phyloP scores from a whole-genome alignment of 164 flowering plant genomes.

The Litsea cubeba region DNA sequence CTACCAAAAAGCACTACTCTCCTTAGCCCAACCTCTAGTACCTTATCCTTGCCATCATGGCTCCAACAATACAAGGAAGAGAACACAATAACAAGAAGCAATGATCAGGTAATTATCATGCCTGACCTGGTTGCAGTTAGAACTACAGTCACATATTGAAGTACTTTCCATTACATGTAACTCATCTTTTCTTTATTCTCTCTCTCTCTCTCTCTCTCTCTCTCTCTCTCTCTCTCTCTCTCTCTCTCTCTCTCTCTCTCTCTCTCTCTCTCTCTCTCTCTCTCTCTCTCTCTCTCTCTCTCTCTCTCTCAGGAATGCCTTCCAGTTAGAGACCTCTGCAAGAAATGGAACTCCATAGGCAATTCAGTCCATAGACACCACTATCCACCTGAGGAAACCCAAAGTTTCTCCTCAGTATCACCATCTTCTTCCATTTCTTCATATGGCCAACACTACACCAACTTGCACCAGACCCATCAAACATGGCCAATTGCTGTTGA shows the following conservation, averaged over 20 bases:
- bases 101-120: conserved; percentile 45
- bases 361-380: conserved; percentile 45
- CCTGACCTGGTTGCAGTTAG: not conserved
- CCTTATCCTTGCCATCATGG: conserved; percentile 81
- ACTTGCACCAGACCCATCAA: conserved; percentile 24
- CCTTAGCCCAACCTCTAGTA: conserved; percentile 27
- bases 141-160: not conserved
- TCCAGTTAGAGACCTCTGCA: conserved; percentile 42
- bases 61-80: conserved; percentile 73
- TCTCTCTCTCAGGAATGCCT: conserved; percentile 40
- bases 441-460: conserved; percentile 38
- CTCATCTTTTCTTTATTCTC: not conserved
- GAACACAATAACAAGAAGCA: conserved; percentile 24
- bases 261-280: conserved; percentile 1
- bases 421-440: conserved; percentile 59
- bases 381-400: conserved; percentile 36
- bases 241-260: not conserved
- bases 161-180: not conserved
- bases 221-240: not conserved
- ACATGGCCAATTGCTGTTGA: conserved; percentile 42
- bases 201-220: too few relatives aligned
- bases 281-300: not conserved
- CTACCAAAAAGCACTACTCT: conserved; percentile 25
- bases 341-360: conserved; percentile 66
- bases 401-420: conserved; percentile 47